These are phyloP conservation scores for Candida pseudofarinosa DNA, from an alignment of 805 yeast species.

Conservation along the genomic window DNA sequence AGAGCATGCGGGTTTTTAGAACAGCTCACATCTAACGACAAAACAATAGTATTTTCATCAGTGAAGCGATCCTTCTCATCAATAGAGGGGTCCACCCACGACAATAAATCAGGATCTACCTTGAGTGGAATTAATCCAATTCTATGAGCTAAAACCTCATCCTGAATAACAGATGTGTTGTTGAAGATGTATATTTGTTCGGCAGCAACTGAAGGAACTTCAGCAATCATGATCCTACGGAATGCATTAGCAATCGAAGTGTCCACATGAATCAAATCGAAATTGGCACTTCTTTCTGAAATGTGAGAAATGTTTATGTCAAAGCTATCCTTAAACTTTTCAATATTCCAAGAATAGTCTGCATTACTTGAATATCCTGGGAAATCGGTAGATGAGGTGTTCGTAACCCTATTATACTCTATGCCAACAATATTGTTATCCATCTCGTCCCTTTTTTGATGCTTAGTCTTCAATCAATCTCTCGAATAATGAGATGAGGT, in stretches of 20 bases:
- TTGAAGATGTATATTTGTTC: conserved; percentile 87
- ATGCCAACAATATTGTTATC: conserved; percentile 61
- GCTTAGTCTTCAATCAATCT: not conserved
- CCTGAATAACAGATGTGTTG: conserved; percentile 95
- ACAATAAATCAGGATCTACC: conserved; percentile 83
- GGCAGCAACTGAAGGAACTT: conserved; percentile 94
- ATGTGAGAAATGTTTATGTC: conserved; percentile 64
- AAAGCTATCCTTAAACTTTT: conserved; percentile 65
- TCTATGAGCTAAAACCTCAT: conserved; percentile 94
- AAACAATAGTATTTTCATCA: conserved; percentile 84
- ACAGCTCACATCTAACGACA: conserved; percentile 78
- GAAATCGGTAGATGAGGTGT: conserved; percentile 84
- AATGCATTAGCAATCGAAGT: conserved; percentile 95
- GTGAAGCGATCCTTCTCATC: conserved; percentile 68
- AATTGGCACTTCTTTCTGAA: conserved; percentile 70
- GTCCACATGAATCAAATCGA: conserved; percentile 82
- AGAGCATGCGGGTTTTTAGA: conserved; percentile 83
- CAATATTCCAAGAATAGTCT: conserved; percentile 78
- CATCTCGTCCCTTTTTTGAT: conserved; percentile 13
- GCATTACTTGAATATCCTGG: conserved; percentile 75
- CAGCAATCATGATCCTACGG: conserved; percentile 94
- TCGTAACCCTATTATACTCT: conserved; percentile 87
- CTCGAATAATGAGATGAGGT: not conserved
- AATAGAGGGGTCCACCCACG: conserved; percentile 70
- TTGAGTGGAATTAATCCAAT: conserved; percentile 88